Evolutionary conservation across 2,329 filamentous ascomycete genomes (phyloP).

Genomic region (Exophiala mesophila): DNA sequence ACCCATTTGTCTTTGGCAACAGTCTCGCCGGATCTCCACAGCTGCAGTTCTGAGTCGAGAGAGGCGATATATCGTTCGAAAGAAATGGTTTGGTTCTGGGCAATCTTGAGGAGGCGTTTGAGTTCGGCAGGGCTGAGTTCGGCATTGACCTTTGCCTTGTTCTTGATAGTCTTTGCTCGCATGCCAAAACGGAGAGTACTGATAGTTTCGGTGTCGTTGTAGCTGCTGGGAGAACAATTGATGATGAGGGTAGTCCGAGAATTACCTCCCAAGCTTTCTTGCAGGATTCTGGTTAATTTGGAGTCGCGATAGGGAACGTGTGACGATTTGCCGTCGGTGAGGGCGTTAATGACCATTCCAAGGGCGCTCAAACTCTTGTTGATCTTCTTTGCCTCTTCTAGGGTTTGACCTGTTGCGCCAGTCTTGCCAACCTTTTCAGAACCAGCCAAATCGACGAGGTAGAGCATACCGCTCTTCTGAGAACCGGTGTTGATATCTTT

Average conservation of each 20-base stretch:
- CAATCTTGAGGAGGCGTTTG: constrained; percentile 87
- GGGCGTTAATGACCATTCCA: constrained; percentile 97
- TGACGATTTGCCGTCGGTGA: constrained; percentile 94
- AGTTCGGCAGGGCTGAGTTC: constrained; percentile 94
- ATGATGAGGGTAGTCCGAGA: constrained; percentile 97
- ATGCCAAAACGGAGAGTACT: constrained; percentile 92
- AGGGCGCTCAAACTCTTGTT: constrained; percentile 98
- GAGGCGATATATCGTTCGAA: constrained; percentile 82
- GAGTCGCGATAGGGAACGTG: constrained; percentile 97
- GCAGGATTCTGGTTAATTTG: constrained; percentile 91
- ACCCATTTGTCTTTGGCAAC: constrained; percentile 91
- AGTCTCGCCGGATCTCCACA: constrained; percentile 81
- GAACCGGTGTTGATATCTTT: constrained; percentile 97
- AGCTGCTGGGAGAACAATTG: constrained; percentile 97
- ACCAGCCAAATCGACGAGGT: constrained; percentile 95
- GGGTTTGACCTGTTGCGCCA: constrained; percentile 89
- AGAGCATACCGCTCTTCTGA: constrained; percentile 91
- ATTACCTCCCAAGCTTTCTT: constrained; percentile 96
- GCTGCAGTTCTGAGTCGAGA: constrained; percentile 76
- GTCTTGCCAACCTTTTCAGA: constrained; percentile 99
- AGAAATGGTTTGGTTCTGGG: constrained; percentile 79
- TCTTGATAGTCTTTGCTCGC: constrained; percentile 97
- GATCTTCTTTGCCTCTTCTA: constrained; percentile 99
- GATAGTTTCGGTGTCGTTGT: constrained; percentile 93
- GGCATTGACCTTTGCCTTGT: constrained; percentile 99